Conservation (phyloP, 495 filamentous ascomycete species). For the Podospora anserina region DNA sequence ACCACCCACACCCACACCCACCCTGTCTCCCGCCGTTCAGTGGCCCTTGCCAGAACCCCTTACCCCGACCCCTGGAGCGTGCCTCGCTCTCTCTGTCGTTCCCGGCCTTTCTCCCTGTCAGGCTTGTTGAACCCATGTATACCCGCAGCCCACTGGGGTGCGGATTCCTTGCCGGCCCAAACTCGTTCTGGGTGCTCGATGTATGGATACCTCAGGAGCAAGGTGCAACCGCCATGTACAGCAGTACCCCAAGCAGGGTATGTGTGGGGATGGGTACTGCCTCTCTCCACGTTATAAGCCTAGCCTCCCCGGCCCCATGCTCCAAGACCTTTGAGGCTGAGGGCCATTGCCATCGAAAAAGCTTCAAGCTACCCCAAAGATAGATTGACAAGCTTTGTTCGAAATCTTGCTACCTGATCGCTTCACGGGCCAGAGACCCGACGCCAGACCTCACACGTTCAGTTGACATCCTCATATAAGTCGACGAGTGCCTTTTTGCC, state of each 20-base stretch:
- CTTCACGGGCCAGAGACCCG: slow-evolving; percentile 13
- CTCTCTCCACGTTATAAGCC: slow-evolving; percentile 32
- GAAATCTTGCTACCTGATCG: slow-evolving; percentile 33
- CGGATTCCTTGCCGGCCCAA: slow-evolving; percentile 25
- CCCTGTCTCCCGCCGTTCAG: slow-evolving; percentile 5
- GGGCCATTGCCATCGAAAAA: slow-evolving; percentile 19
- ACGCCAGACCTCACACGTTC: slow-evolving; percentile 13
- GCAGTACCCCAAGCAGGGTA: slow-evolving; percentile 12
- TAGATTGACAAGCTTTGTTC: slow-evolving; percentile 25
- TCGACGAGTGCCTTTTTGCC: slow-evolving; percentile 13
- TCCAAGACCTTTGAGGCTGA: slow-evolving; percentile 34
- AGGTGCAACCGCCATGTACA: neutral
- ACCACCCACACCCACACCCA: neutral
- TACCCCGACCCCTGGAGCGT: slow-evolving; percentile 11
- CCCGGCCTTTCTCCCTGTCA: slow-evolving; percentile 20
- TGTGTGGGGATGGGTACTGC: slow-evolving; percentile 32
- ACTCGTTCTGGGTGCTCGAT: slow-evolving; percentile 17
- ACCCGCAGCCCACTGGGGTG: slow-evolving; percentile 21
- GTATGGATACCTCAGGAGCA: slow-evolving; percentile 5
- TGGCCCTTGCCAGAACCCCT: slow-evolving; percentile 11
- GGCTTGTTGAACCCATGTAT: neutral
- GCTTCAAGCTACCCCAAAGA: slow-evolving; percentile 32
- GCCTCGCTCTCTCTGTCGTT: slow-evolving; percentile 13
- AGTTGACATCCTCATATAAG: slow-evolving; percentile 28
- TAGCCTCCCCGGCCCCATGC: slow-evolving; percentile 29